Base-by-base conservation (phyloP, 257 asterid species). In the Fraxinus quadrangulata region DNA sequence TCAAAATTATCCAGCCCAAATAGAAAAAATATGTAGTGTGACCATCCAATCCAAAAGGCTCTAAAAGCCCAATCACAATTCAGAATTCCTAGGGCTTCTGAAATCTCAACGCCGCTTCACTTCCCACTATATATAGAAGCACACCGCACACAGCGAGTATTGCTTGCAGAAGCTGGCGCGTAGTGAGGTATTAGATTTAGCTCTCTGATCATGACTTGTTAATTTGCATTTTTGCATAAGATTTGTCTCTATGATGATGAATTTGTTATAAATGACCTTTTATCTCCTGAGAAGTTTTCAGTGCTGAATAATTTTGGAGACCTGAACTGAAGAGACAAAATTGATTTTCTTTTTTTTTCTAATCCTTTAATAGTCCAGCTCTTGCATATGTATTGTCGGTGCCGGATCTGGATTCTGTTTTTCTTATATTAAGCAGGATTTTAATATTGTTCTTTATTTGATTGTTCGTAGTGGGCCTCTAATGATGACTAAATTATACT, bases 401-500 rank as follows among this genome's bases (percentile, higher is more conserved):
- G 31, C 31, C 1, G 14, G 69, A 23, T 63, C 34, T 54, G 65
- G 69, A 11, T 63, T 24, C 2, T 3, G 2, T 63, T 24, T 23
- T 24, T 10, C 28, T 59, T 7, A 12, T 9, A 1, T 8, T 11
- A 16, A 74, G 9, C 30, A 6, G 10, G 9, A 13, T 9, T 30
- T 40, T 75, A 3, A 10, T 45, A 8, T 2, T 9, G 65, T 4
- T 37, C 12, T 19, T 11, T 47, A 4, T 49, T 30, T 40, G 9
- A 1, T 0, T 5, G 42, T 75, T 10, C 36, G 1, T 0, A 2
- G 66, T 70, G 2, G 54, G 88, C 86, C 89, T 83, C 88, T 83
- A 19, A 75, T 54, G 92, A 89, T 85, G 92, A 85, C 67, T 36
- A 49, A 78, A 80, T 28, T 45, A 59, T 77, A 88, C 92, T 89